Base-by-base conservation (phyloP, 2,329 filamentous ascomycete species). In the Daldinia eschscholtzii region DNA sequence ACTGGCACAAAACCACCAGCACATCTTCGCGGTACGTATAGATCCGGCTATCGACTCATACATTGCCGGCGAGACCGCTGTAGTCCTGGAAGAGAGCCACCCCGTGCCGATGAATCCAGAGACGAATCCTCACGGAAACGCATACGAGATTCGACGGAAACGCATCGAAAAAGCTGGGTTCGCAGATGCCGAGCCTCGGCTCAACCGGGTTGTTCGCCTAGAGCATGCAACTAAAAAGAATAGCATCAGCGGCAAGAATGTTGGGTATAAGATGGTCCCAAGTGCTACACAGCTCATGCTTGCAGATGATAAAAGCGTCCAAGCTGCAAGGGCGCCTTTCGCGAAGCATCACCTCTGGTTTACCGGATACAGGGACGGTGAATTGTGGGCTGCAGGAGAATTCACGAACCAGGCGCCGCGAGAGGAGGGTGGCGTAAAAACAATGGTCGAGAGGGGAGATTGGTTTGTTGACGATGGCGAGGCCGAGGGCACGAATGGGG, bases 1-100 rank as follows among this genome's bases (percentile, higher is more conserved):
- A 0, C 77, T 91, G 4, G 90, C 89, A 0, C 87, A 88, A 23
- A 89, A 91, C 75, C 89, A 92, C 67, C 90, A 92, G 74, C 89
- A 92, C 76, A 83, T 92, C 41, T 92, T 92, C 75, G 85, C 82
- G n/a, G 76, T 89, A 33, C 84, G 89, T 0, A 86, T 92, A n/a
- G 89, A 92, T 72, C 87, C 88, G 1, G 84, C 83, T 44, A 83
- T 89, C 68, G 87, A 89, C 75, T 78, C 77, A 33, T 77, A 78
- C 59, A 56, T 39, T 6, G 68, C 56, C 1, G 67, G 39, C 41
- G 75, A 75, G 13, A 77, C 77, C 0, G 61, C 70, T 6, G 71
- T 79, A 39, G 73, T 78, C 13, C 50, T 79, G n/a, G 77, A 79
- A 55, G 77, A 79, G 65, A 76, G 70, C 42, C 76, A 77, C 46